Evolutionary conservation across 2,329 filamentous ascomycete species (phyloP).

Genomic region (Cercospora sesami): DNA sequence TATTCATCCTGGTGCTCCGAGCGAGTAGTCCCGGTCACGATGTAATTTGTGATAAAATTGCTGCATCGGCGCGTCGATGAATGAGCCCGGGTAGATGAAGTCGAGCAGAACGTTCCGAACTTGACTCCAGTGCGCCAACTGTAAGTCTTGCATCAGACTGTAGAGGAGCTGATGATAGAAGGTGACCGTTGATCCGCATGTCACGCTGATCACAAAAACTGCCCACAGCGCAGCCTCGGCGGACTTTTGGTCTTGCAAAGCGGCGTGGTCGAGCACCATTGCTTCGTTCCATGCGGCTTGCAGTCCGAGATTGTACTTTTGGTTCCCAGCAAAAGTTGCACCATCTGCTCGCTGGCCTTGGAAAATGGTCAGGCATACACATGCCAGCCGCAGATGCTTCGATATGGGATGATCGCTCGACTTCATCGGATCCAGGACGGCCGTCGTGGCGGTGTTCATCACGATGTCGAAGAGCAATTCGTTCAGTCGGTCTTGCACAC

Average conservation of each 20-base stretch:
- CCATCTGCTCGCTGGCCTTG: constrained; percentile 37
- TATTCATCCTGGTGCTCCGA: neutral
- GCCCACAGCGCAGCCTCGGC: constrained; percentile 39
- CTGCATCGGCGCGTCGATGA: constrained; percentile 37
- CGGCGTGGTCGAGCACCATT: constrained; percentile 32
- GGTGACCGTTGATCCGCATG: constrained; percentile 32
- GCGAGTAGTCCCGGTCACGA: neutral
- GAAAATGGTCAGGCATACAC: constrained; percentile 38
- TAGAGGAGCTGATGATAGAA: constrained; percentile 32
- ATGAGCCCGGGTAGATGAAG: constrained; percentile 40
- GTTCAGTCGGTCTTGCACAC: constrained; percentile 35
- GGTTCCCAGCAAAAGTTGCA: constrained; percentile 31
- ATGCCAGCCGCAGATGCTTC: constrained; percentile 36
- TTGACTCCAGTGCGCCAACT: constrained; percentile 36
- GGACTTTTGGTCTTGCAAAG: constrained; percentile 35
- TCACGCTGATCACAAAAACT: constrained; percentile 39
- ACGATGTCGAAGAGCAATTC: constrained; percentile 37
- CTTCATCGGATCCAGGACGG: constrained; percentile 15
- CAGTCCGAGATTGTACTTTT: constrained; percentile 35
- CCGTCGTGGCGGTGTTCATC: constrained; percentile 29
- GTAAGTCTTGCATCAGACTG: constrained; percentile 32
- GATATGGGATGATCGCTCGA: constrained; percentile 34
- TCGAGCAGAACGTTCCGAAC: constrained; percentile 37
- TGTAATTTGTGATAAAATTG: constrained; percentile 34
- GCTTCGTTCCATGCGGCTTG: constrained; percentile 38